phyloP scores from a whole-genome alignment of 768 basidiomycete species.

The Russula griseocarnosa region DNA sequence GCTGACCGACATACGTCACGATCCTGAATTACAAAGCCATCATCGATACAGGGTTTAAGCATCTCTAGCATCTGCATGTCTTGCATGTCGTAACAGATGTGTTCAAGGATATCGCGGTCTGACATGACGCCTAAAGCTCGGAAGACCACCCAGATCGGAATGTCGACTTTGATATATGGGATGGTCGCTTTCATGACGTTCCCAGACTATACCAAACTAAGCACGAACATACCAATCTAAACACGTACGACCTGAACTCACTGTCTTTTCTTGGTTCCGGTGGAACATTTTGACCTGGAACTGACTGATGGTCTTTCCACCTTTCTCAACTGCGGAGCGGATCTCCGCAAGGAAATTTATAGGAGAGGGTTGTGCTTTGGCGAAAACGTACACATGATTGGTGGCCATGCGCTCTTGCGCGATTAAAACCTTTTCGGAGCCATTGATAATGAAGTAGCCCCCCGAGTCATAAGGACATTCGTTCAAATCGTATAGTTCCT shows the following conservation, averaged over 20 bases:
- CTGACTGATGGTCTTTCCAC: conserved; percentile 96
- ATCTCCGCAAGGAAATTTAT: conserved; percentile 96
- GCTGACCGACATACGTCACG: conserved; percentile 60
- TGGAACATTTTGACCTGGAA: conserved; percentile 98
- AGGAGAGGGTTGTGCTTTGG: conserved; percentile 94
- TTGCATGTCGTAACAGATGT: conserved; percentile 97
- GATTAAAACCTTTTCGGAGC: conserved; percentile 99
- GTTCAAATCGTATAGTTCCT: conserved; percentile 84
- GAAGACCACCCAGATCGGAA: conserved; percentile 99
- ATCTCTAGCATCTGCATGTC: conserved; percentile 96
- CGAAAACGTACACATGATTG: conserved; percentile 98
- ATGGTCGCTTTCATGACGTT: conserved; percentile 96
- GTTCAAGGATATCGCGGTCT: conserved; percentile 94
- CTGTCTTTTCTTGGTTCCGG: conserved; percentile 81
- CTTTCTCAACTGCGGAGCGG: conserved; percentile 94
- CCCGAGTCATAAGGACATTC: conserved; percentile 99
- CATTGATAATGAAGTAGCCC: conserved; percentile 99
- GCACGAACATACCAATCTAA: conserved; percentile 21
- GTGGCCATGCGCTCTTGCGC: conserved; percentile 99
- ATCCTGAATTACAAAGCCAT: conserved; percentile 97
- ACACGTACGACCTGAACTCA: conserved; percentile 40
- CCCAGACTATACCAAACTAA: conserved; percentile 50
- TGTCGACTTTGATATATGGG: conserved; percentile 97
- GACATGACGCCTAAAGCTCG: conserved; percentile 96
- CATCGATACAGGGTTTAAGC: conserved; percentile 97